phyloP scores from a whole-genome alignment of 306 rosid genomes.

The Lupinus albus region DNA sequence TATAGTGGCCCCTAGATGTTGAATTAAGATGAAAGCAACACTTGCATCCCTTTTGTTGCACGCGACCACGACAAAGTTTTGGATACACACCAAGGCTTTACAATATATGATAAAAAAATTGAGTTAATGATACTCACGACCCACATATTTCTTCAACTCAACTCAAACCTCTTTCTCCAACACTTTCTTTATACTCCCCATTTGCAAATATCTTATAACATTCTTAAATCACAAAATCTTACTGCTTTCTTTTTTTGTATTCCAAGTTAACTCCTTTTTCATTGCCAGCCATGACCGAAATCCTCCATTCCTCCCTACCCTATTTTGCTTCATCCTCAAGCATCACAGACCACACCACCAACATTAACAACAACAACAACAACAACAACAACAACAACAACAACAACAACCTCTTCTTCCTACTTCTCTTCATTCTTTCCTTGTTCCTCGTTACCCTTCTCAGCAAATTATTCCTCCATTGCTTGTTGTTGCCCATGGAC shows the following conservation, averaged over 20 bases:
- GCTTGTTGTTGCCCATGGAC: conserved; percentile 63
- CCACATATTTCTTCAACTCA: conserved; percentile 49
- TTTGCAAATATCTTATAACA: conserved; percentile 12
- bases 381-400: background rate
- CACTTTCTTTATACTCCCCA: conserved; percentile 3
- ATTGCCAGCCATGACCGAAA: conserved; percentile 82
- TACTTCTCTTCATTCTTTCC: too few relatives aligned
- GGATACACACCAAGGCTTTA: too few relatives aligned
- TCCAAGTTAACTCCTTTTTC: conserved; percentile 53
- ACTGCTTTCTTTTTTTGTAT: conserved; percentile 39
- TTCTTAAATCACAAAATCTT: conserved; percentile 36
- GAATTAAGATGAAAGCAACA: too few relatives aligned
- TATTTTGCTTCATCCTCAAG: conserved; percentile 56
- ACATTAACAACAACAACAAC: background rate
- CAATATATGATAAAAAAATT: background rate
- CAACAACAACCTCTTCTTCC: conserved; percentile 42
- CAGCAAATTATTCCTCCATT: conserved; percentile 54
- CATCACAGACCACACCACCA: conserved; percentile 12
- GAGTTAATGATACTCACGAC: conserved; percentile 68
- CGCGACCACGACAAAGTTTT: too few relatives aligned
- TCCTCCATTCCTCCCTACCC: conserved; percentile 64
- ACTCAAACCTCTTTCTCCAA: conserved; percentile 35
- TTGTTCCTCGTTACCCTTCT: conserved; percentile 49
- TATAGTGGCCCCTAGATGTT: too few relatives aligned
- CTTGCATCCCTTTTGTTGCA: too few relatives aligned